Evolutionary conservation across 352 stramenopile genomes (phyloP).

Genomic region (Elongisporangium anandrum): DNA sequence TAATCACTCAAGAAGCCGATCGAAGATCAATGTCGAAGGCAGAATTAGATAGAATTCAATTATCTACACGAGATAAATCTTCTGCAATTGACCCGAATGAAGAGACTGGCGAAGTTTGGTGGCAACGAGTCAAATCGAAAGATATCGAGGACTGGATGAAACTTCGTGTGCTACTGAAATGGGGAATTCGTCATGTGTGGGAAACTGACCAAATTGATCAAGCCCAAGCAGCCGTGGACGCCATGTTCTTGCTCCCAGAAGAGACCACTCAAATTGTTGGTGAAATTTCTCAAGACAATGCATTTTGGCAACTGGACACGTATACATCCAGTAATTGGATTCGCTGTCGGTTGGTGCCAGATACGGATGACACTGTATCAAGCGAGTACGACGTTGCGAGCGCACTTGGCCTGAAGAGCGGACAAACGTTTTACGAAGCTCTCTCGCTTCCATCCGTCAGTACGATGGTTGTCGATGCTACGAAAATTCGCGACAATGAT

Average conservation of each 20-base stretch:
- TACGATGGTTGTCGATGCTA: constrained; percentile 31
- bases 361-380: constrained; percentile 69
- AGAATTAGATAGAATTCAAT: constrained; percentile 64
- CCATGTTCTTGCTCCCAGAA: constrained; percentile 9
- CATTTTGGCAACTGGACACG: constrained; percentile 76
- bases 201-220: constrained; percentile 8
- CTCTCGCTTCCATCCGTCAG: constrained; percentile 25
- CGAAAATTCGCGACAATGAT: constrained; percentile 7
- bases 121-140: constrained; percentile 79
- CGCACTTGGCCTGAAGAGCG: constrained; percentile 16
- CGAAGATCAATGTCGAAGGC: constrained; percentile 51
- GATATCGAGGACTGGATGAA: constrained; percentile 88
- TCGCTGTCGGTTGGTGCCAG: constrained; percentile 69
- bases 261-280: constrained; percentile 3
- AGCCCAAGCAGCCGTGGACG: constrained; percentile 7
- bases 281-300: constrained; percentile 44
- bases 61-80: constrained; percentile 41
- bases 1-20: constrained; percentile 56
- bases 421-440: constrained; percentile 16
- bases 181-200: constrained; percentile 80
- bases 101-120: constrained; percentile 56
- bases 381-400: constrained; percentile 28
- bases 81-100: constrained; percentile 22
- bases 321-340: constrained; percentile 89
- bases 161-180: constrained; percentile 69